Conservation (phyloP, 2,329 filamentous ascomycete genomes). For the Tolypocladium ophioglossoides region DNA sequence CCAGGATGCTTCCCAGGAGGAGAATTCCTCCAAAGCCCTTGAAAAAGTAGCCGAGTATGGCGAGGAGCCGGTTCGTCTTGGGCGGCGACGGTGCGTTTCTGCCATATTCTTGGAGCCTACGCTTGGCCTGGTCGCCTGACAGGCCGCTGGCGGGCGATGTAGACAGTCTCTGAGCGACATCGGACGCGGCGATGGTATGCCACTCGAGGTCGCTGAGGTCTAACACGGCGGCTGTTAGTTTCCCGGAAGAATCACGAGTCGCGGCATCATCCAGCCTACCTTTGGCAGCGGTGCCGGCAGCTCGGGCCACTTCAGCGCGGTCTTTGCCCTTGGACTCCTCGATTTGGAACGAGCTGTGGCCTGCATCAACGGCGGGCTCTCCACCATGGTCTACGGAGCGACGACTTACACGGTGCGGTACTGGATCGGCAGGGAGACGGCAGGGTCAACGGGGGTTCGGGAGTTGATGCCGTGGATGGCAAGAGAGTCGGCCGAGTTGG, state of each 20-base stretch:
- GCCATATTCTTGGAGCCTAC: conserved; percentile 49
- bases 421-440: conserved; percentile 34
- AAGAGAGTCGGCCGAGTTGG: conserved; percentile 25
- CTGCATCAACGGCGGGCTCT: neutral
- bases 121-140: conserved; percentile 43
- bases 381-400: neutral
- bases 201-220: conserved; percentile 56
- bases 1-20: conserved; percentile 56
- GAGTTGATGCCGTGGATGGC: conserved; percentile 29
- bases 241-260: neutral
- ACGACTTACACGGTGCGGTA: conserved; percentile 40
- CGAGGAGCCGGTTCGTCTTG: conserved; percentile 46
- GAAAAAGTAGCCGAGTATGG: conserved; percentile 61
- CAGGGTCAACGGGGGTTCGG: conserved; percentile 12
- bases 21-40: conserved; percentile 67
- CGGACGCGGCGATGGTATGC: conserved; percentile 49
- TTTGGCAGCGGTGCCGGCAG: conserved; percentile 32
- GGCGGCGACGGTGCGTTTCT: conserved; percentile 57
- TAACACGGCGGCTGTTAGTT: conserved; percentile 12
- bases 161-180: conserved; percentile 48
- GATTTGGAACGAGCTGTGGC: conserved; percentile 39
- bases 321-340: conserved; percentile 40
- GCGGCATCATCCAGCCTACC: conserved; percentile 17
- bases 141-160: conserved; percentile 48
- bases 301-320: conserved; percentile 23